phyloP scores from a whole-genome alignment of 2,329 filamentous ascomycete species.

The Paraconiothyrium brasiliense region DNA sequence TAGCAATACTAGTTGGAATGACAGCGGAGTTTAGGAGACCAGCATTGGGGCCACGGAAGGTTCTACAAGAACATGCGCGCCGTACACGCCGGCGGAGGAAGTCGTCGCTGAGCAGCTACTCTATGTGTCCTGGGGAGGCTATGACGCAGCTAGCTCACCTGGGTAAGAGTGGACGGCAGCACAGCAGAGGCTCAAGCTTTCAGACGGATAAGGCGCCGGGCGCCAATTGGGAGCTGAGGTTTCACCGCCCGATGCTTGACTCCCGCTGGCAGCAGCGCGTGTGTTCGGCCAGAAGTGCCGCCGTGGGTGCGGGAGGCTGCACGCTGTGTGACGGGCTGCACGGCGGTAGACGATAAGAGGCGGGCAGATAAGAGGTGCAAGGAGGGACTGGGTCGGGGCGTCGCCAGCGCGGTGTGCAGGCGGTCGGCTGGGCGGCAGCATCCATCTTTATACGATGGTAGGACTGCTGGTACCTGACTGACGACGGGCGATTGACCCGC shows the following conservation, averaged over 20 bases:
- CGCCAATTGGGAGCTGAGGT: constrained; percentile 42
- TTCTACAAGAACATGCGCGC: neutral
- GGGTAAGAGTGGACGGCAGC: constrained; percentile 1
- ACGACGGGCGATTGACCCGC: constrained; percentile 16
- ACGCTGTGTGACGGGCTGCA: constrained; percentile 11
- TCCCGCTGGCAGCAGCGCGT: neutral
- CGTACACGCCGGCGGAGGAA: constrained; percentile 1
- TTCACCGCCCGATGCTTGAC: constrained; percentile 39
- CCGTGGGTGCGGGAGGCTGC: no score
- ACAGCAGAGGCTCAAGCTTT: neutral
- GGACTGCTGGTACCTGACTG: constrained; percentile 17
- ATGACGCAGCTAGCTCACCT: constrained; percentile 40
- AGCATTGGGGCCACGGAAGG: neutral
- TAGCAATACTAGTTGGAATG: neutral
- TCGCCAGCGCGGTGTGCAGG: neutral
- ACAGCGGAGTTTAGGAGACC: neutral
- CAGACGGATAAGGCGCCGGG: constrained; percentile 33
- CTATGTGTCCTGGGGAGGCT: constrained; percentile 20
- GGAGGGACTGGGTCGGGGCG: neutral
- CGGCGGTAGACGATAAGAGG: constrained; percentile 20
- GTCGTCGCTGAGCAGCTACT: constrained; percentile 18
- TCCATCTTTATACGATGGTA: constrained; percentile 1
- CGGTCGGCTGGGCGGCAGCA: neutral
- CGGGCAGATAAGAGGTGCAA: constrained; percentile 21
- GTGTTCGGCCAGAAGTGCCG: neutral